Evolutionary conservation across 2,329 filamentous ascomycete genomes (phyloP), one percentile per base, ranked within the genome.

Genomic region (Xylaria sp.): DNA sequence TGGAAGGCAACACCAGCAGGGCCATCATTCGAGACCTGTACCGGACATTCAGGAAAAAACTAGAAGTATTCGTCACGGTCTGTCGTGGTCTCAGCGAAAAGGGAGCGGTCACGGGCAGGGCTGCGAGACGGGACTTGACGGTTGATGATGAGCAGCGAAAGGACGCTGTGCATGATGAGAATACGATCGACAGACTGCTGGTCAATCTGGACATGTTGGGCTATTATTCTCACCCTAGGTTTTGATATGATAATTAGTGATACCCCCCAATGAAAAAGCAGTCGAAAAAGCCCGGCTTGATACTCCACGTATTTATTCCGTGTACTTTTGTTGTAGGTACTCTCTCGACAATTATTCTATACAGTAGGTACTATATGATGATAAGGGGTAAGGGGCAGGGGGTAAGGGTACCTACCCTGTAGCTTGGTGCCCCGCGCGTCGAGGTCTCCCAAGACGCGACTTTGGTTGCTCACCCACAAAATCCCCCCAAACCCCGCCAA

Each of bases 11-110:
- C 27, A 62, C 68, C 21, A 67, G 66, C 37, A 63, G 62, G 44
- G 67, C 68, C 43, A 70, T 76, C 31, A 66, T 75, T 0, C 67
- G 70, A 44, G 75, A 81, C 17, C 72, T 94, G 13, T 92, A 94
- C 72, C 73, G 75, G 3, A 79, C 79, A 31, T 92, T 96, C 69
- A 84, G 82, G 71, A 90, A 88, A 73, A 92, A 92, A 69, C 83
- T 92, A 0, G 83, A 86, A 25, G 84, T 91, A 0, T 95, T 96
- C 69, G 81, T 95, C 59, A 88, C 81, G 48, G 91, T 90, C 1
- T 95, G 86, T 73, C 84, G 82, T 61, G 88, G 83, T 1, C 80
- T 90, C 71, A 87, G 81, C 41, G 91, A 88, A 72, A 91, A 85
- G 82, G 85, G 79, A 49, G 81, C 77, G 21, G 80, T 77, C 74